phyloP scores from a whole-genome alignment of 2,329 filamentous ascomycete species.

The Fusarium sp. region DNA sequence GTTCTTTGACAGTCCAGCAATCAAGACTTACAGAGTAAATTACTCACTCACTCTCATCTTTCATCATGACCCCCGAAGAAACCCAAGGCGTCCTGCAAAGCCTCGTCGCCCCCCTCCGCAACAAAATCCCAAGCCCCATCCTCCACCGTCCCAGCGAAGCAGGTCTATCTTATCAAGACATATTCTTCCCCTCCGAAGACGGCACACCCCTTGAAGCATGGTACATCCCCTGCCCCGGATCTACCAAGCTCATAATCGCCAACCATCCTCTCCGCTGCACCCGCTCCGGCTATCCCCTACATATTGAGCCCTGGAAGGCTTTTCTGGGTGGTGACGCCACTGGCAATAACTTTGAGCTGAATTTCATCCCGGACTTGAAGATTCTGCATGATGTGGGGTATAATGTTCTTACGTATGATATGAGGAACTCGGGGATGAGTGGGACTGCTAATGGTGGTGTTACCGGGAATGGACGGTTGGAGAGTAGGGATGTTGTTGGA shows the following conservation, averaged over 20 bases:
- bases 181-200: slow-evolving; percentile 6
- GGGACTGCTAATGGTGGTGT: slow-evolving; percentile 2
- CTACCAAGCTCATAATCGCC: background rate
- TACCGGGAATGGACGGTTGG: background rate
- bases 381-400: slow-evolving; percentile 1
- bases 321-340: slow-evolving; percentile 5
- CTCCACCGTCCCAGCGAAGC: background rate
- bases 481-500: background rate
- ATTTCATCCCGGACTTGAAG: slow-evolving; percentile 4
- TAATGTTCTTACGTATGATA: slow-evolving; percentile 3
- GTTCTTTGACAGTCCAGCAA: too few relatives aligned
- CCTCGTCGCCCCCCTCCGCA: slow-evolving; percentile 5
- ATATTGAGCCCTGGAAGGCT: slow-evolving; percentile 2
- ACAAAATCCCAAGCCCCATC: background rate
- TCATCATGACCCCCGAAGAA: slow-evolving; percentile 2
- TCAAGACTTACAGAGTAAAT: background rate
- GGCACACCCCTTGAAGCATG: slow-evolving; percentile 3
- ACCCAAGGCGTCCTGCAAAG: background rate
- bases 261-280: slow-evolving; percentile 7
- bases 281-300: background rate
- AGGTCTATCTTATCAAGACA: background rate
- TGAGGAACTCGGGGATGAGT: slow-evolving; percentile 1
- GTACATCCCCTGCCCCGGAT: slow-evolving; percentile 1
- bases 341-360: slow-evolving; percentile 6
- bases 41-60: background rate